Conservation (phyloP, 148 eudicot genomes). For the Rhododendron henanense region DNA sequence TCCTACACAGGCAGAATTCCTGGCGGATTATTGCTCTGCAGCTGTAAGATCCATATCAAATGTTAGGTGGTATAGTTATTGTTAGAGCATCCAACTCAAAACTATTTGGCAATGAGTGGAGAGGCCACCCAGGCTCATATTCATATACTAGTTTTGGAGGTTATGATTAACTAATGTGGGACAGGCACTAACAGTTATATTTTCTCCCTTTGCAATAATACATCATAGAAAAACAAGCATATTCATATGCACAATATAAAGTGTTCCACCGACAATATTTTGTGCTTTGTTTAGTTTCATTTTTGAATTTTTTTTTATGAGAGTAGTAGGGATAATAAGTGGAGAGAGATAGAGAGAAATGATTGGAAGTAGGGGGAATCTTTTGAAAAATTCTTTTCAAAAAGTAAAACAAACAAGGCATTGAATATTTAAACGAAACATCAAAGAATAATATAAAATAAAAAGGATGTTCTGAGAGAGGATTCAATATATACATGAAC, state of each 20-base stretch:
- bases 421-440: not conserved
- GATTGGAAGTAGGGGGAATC: no score
- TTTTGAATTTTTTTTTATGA: no score
- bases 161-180: not conserved
- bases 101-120: no score
- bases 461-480: not conserved
- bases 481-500: not conserved
- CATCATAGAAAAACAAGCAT: not conserved
- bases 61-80: not conserved
- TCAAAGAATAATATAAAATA: not conserved
- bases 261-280: not conserved
- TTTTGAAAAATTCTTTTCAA: no score
- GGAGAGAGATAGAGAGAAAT: no score
- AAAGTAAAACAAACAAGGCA: no score
- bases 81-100: no score
- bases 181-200: not conserved
- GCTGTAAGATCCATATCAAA: slow-evolving; percentile 49
- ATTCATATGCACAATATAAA: not conserved
- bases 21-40: slow-evolving; percentile 77
- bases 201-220: not conserved
- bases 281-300: no score
- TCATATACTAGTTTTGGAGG: no score
- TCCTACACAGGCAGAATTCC: slow-evolving; percentile 73
- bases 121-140: no score
- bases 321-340: no score